Conservation (phyloP, 2,329 filamentous ascomycete genomes). For the Penicillium rolfsii region DNA sequence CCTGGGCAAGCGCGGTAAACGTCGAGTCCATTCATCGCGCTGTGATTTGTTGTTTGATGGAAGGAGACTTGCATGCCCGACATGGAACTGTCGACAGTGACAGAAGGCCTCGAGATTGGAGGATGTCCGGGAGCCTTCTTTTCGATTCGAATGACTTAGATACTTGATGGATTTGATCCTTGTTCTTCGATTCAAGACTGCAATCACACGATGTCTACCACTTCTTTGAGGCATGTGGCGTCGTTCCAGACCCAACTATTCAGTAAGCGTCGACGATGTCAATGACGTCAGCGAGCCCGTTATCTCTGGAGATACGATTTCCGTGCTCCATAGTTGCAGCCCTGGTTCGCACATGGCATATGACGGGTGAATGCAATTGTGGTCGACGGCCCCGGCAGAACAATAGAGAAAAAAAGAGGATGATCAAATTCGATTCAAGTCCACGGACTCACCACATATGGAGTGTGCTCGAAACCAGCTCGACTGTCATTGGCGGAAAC, state of each 20-base stretch:
- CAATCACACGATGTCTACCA: not conserved
- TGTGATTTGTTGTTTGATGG: not conserved
- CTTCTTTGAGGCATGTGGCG: not conserved
- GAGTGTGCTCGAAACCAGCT: not conserved
- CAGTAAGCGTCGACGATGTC: not conserved
- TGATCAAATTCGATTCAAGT: not conserved
- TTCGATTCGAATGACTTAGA: not conserved
- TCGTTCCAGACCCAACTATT: not conserved
- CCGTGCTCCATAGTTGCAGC: too few relatives aligned
- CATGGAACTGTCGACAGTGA: too few relatives aligned
- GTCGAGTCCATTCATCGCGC: not conserved
- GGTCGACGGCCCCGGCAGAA: not conserved
- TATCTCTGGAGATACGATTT: not conserved
- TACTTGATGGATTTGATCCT: not conserved
- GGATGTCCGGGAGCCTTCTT: not conserved
- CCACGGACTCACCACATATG: not conserved
- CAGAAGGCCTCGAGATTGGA: not conserved
- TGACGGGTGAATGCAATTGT: not conserved
- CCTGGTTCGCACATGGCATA: not conserved
- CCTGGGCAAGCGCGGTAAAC: not conserved
- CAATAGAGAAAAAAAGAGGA: not conserved
- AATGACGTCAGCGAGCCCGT: conserved; percentile 5
- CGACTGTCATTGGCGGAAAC: not conserved
- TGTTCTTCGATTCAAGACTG: not conserved
- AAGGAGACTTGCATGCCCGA: not conserved